Evolutionary conservation across 164 flowering plant genomes (phyloP).

Genomic region (Buxus sempervirens): DNA sequence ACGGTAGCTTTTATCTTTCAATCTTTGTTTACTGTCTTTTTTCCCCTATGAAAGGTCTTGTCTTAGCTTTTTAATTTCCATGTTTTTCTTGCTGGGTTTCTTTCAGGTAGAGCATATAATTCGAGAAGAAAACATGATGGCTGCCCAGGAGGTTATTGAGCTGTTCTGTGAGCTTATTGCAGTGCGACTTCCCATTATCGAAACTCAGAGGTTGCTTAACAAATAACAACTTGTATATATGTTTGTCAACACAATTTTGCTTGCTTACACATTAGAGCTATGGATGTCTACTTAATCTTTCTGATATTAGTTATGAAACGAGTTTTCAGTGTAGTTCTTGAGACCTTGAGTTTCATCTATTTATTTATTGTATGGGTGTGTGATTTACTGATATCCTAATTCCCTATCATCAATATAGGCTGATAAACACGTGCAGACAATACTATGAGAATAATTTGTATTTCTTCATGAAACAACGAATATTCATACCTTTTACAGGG

Average conservation of each 20-base stretch:
- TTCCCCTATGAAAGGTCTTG: not conserved
- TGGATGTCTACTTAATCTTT: no score
- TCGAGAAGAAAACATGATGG: constrained; percentile 98
- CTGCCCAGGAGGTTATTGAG: constrained; percentile 94
- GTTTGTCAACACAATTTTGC: not conserved
- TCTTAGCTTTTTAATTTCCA: not conserved
- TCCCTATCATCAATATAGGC: no score
- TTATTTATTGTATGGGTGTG: no score
- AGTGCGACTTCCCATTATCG: constrained; percentile 95
- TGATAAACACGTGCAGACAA: no score
- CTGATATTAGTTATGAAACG: no score
- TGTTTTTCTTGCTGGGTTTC: not conserved
- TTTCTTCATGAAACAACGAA: no score
- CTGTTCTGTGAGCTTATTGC: constrained; percentile 86
- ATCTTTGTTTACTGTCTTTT: not conserved
- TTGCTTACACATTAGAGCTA: not conserved
- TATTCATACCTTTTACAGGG: no score
- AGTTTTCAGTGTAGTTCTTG: no score
- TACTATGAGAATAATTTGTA: no score
- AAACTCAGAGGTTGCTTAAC: constrained; percentile 66
- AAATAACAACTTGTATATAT: not conserved
- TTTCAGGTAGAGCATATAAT: constrained; percentile 93
- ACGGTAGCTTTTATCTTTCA: constrained; percentile 7
- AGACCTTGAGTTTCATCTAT: no score
- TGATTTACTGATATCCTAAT: no score